Conservation (phyloP, 768 basidiomycete species). For the Suillus subaureus region DNA sequence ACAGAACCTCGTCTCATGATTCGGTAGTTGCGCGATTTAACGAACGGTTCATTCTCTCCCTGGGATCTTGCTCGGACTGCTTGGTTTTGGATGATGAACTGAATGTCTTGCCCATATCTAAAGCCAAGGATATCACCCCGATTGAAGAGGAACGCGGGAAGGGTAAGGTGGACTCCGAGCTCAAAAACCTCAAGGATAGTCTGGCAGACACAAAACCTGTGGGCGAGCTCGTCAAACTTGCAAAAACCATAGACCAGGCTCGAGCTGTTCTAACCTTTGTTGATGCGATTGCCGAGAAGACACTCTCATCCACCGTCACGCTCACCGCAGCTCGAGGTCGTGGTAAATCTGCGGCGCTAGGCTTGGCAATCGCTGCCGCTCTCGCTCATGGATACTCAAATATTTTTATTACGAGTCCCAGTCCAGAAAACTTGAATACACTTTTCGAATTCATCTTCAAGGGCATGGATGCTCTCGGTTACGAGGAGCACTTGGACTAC, state of each 20-base stretch:
- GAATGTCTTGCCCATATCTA: conserved; percentile 94
- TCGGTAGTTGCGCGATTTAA: conserved; percentile 94
- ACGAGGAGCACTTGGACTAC: conserved; percentile 97
- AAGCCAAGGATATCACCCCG: conserved; percentile 87
- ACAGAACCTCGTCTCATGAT: conserved; percentile 89
- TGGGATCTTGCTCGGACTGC: conserved; percentile 91
- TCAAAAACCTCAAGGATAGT: conserved; percentile 77
- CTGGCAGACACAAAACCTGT: conserved; percentile 84
- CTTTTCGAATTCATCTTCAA: conserved; percentile 99
- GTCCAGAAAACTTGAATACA: conserved; percentile 96
- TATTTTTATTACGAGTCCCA: conserved; percentile 97
- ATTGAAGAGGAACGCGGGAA: conserved; percentile 52
- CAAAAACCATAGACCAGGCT: conserved; percentile 93
- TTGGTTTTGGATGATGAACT: conserved; percentile 96
- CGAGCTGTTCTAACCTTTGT: conserved; percentile 93
- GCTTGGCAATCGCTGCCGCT: conserved; percentile 91
- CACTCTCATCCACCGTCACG: conserved; percentile 90
- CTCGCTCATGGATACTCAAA: conserved; percentile 94
- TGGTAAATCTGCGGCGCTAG: conserved; percentile 96
- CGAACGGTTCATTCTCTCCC: conserved; percentile 96
- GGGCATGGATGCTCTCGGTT: conserved; percentile 91
- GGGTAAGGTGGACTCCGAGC: conserved; percentile 59
- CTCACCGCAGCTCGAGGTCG: conserved; percentile 94
- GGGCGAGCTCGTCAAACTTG: conserved; percentile 86
- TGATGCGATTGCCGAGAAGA: conserved; percentile 92